Base-by-base conservation (phyloP, 805 yeast species). In the Hanseniaspora vineae region DNA sequence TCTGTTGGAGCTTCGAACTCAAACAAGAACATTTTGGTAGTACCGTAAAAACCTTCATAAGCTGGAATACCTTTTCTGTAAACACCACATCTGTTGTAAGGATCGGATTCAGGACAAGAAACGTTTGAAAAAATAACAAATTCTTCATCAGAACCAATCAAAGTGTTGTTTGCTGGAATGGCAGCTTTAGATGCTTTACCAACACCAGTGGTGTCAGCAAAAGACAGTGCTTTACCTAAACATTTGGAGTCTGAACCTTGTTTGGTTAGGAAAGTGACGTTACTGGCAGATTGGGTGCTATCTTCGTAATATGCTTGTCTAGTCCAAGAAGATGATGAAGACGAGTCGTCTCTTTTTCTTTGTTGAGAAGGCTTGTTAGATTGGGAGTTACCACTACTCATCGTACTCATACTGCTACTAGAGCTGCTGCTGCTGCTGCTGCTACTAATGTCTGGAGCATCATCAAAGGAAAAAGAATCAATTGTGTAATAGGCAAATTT, bases 51-150 rank as follows among this genome's bases (percentile, higher is more conserved):
- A 2, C 90, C 90, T 56, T 81, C 83, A 58, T 64, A 81, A 2
- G 89, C 88, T 18, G 86, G 84, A 50, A 81, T 80, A 29, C 78
- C 88, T n/a, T 61, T 59, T 66, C 90, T 72, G 64, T 81, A 83
- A 44, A 81, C 85, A 56, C 89, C 89, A 68, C 90, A 83, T 1
- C 85, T 86, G 35, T 76, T 75, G 42, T 55, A 53, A 42, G 62
- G 53, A n/a, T 79, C 79, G 0, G 83, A 77, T 4, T 55, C 58
- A 12, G 69, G 79, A 65, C 90, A 83, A 12, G 75, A 56, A 35
- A 74, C 60, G 59, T 72, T 73, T 20, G 88, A 77, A 60, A 73
- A 77, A 49, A 82, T 78, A 42, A 70, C 65, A 58, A 66, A 78
- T 62, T 82, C 89, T 18, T 73, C 68, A 54, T 76, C 76, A 14